phyloP scores from a whole-genome alignment of 78 protist species.

The Mantamonas sphyraenae region DNA sequence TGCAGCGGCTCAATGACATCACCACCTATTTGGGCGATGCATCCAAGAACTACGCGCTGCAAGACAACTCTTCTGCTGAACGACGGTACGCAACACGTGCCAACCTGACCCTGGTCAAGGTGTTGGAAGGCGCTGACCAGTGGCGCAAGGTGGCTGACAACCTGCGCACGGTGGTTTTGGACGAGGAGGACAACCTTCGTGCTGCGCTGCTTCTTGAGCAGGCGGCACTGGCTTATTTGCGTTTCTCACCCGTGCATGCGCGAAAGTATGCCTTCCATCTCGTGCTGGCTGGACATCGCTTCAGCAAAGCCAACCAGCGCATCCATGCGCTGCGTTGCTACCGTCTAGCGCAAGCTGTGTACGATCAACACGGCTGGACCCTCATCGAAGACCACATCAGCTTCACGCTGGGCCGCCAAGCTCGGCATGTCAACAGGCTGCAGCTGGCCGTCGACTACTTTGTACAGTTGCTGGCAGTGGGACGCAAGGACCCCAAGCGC shows the following conservation, averaged over 20 bases:
- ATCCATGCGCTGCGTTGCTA: slow-evolving; percentile 33
- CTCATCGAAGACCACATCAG: slow-evolving; percentile 22
- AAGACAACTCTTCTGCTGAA: not conserved
- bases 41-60: too few species aligned
- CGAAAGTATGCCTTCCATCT: slow-evolving; percentile 30
- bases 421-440: not conserved
- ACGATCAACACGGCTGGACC: slow-evolving; percentile 2
- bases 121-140: not conserved
- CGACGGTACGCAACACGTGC: slow-evolving; percentile 3
- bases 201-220: slow-evolving; percentile 38
- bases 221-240: slow-evolving; percentile 21
- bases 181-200: slow-evolving; percentile 14
- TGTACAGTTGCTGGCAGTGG: not conserved
- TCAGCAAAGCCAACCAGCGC: slow-evolving; percentile 18
- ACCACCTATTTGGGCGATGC: not conserved
- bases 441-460: not conserved
- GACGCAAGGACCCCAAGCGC: not conserved
- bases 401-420: slow-evolving; percentile 21
- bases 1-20: not conserved
- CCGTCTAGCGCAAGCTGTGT: not conserved
- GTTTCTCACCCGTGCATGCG: not conserved
- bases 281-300: slow-evolving; percentile 38
- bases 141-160: not conserved
- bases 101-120: not conserved
- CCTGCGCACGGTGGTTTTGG: not conserved